Conservation (phyloP, 2,329 filamentous ascomycete species). For the Tolypocladium ophioglossoides region DNA sequence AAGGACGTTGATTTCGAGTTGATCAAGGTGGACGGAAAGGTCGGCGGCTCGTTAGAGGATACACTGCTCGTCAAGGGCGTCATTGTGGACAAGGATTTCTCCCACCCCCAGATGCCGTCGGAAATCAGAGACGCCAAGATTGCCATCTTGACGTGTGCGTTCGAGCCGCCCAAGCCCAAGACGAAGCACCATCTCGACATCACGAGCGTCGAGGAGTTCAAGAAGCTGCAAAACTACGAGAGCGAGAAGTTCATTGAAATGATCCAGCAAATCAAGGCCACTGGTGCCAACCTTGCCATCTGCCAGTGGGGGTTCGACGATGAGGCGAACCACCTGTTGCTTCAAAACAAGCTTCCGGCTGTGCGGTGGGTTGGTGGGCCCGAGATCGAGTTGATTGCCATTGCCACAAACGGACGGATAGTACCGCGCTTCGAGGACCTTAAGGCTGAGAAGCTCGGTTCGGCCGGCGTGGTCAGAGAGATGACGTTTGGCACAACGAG, state of each 20-base stretch:
- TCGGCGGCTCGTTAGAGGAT: constrained; percentile 88
- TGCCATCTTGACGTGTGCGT: constrained; percentile 93
- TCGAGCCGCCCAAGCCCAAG: constrained; percentile 98
- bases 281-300: constrained; percentile 92
- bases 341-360: constrained; percentile 92
- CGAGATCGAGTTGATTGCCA: constrained; percentile 96
- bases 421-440: constrained; percentile 96
- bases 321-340: constrained; percentile 91
- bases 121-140: constrained; percentile 94
- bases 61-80: constrained; percentile 93
- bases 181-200: constrained; percentile 99
- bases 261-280: constrained; percentile 97
- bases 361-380: constrained; percentile 97
- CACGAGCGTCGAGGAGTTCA: constrained; percentile 94
- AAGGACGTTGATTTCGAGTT: constrained; percentile 98
- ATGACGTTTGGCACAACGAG: constrained; percentile 95
- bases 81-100: constrained; percentile 99
- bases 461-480: constrained; percentile 80
- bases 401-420: constrained; percentile 95
- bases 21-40: constrained; percentile 98
- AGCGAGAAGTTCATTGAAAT: constrained; percentile 95
- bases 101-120: constrained; percentile 96
- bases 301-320: constrained; percentile 99
- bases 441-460: constrained; percentile 80
- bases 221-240: constrained; percentile 93